Conservation (phyloP, 192 early-diverging fungal genomes). For the Coemansia sp. region DNA sequence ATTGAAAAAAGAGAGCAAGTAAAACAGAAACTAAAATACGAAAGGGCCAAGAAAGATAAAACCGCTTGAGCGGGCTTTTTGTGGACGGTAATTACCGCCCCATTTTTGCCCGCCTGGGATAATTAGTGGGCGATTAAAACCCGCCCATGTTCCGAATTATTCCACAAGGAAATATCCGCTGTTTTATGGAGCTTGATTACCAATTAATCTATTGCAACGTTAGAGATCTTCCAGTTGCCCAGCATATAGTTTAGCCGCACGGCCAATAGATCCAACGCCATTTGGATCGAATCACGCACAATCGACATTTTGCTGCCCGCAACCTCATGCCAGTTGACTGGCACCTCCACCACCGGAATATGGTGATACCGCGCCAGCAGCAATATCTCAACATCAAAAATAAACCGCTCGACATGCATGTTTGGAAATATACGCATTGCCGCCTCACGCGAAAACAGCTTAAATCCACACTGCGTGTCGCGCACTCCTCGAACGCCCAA, state of each 20-base stretch:
- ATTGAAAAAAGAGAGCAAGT: not conserved
- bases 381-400: slow-evolving; percentile 96
- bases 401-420: slow-evolving; percentile 96
- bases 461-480: slow-evolving; percentile 99
- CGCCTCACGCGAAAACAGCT: slow-evolving; percentile 80
- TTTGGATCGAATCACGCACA: slow-evolving; percentile 80
- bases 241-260: slow-evolving; percentile 84
- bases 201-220: no score
- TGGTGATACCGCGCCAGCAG: slow-evolving; percentile 71
- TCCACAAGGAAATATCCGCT: no score
- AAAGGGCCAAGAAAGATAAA: no score
- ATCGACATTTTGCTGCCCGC: slow-evolving; percentile 92
- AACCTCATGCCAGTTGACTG: slow-evolving; percentile 95
- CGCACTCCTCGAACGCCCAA: slow-evolving; percentile 85
- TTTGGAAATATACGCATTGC: slow-evolving; percentile 76
- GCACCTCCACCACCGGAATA: slow-evolving; percentile 84
- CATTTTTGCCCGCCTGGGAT: no score
- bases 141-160: no score
- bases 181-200: no score
- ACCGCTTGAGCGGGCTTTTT: no score
- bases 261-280: slow-evolving; percentile 85
- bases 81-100: no score
- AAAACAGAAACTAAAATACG: no score
- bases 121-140: no score
- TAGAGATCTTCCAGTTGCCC: slow-evolving; percentile 67